Evolutionary conservation across 768 basidiomycete species (phyloP).

Genomic region (Trametes meyenii): DNA sequence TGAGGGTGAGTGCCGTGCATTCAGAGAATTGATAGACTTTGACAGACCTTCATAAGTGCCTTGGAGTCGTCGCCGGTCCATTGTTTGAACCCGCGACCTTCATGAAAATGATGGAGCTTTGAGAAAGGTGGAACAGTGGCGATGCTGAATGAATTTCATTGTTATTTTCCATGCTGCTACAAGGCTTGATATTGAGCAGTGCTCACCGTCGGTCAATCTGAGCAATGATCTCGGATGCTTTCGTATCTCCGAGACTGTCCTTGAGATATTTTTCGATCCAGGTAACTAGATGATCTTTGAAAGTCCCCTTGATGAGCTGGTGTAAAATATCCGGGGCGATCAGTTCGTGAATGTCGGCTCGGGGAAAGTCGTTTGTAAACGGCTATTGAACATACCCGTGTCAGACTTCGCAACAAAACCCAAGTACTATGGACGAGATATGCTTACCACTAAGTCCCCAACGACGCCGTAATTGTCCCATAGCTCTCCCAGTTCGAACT

Average conservation of each 20-base stretch:
- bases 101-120: too few relatives aligned
- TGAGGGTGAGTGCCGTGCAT: background rate
- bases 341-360: slow-evolving; percentile 28
- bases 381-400: slow-evolving; percentile 14
- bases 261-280: slow-evolving; percentile 30
- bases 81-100: background rate
- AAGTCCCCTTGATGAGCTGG: too few relatives aligned
- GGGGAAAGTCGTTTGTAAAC: slow-evolving; percentile 26
- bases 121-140: too few relatives aligned
- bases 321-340: slow-evolving; percentile 25
- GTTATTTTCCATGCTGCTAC: background rate
- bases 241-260: background rate
- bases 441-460: slow-evolving; percentile 14
- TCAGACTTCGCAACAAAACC: background rate
- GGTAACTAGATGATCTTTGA: slow-evolving; percentile 28
- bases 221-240: background rate
- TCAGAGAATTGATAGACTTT: background rate
- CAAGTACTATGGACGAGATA: background rate
- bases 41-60: background rate
- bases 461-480: slow-evolving; percentile 23
- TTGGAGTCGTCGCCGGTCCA: background rate
- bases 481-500: slow-evolving; percentile 7
- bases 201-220: slow-evolving; percentile 24
- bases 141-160: background rate
- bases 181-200: too few relatives aligned